These are phyloP conservation scores for Cordyceps tenuipes DNA, from an alignment of 2,329 filamentous ascomycete genomes.

Conservation along the genomic window DNA sequence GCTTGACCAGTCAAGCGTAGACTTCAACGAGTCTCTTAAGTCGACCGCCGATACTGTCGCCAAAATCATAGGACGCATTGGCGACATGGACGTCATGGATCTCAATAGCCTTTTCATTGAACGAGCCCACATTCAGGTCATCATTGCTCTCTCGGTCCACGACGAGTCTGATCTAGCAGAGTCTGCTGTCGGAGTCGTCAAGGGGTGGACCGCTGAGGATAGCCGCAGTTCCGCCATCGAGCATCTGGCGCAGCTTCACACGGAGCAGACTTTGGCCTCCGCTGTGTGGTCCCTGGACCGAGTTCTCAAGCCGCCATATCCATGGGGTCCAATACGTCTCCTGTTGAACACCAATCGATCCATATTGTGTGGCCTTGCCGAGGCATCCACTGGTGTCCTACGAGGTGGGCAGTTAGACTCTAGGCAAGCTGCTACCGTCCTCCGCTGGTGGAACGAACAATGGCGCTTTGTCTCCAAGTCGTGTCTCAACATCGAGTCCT, in stretches of 20 bases:
- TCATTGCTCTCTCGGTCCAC: slow-evolving; percentile 74
- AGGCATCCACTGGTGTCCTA: slow-evolving; percentile 47
- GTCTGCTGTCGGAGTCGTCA: slow-evolving; percentile 73
- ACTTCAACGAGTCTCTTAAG: slow-evolving; percentile 68
- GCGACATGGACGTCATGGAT: slow-evolving; percentile 63
- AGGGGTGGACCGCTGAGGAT: slow-evolving; percentile 65
- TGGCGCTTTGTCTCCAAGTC: slow-evolving; percentile 77
- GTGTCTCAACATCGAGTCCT: slow-evolving; percentile 74
- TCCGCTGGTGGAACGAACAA: slow-evolving; percentile 73
- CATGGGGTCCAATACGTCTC: slow-evolving; percentile 51
- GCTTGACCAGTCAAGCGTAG: slow-evolving; percentile 36
- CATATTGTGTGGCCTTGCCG: slow-evolving; percentile 48
- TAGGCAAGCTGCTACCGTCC: slow-evolving; percentile 56
- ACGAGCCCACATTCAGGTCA: slow-evolving; percentile 58
- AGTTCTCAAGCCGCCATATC: slow-evolving; percentile 27
- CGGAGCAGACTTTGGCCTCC: slow-evolving; percentile 32
- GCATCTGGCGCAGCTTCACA: slow-evolving; percentile 31
- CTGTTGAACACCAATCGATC: slow-evolving; percentile 50
- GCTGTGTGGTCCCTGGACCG: slow-evolving; percentile 36
- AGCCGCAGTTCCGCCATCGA: slow-evolving; percentile 33
- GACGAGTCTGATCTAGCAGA: slow-evolving; percentile 72
- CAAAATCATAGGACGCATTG: slow-evolving; percentile 67
- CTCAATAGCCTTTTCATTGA: slow-evolving; percentile 63
- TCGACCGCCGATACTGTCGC: slow-evolving; percentile 53
- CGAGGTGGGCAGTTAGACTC: slow-evolving; percentile 47